Evolutionary conservation across 768 basidiomycete genomes (phyloP).

Genomic region (Rhizopogon vulgaris): DNA sequence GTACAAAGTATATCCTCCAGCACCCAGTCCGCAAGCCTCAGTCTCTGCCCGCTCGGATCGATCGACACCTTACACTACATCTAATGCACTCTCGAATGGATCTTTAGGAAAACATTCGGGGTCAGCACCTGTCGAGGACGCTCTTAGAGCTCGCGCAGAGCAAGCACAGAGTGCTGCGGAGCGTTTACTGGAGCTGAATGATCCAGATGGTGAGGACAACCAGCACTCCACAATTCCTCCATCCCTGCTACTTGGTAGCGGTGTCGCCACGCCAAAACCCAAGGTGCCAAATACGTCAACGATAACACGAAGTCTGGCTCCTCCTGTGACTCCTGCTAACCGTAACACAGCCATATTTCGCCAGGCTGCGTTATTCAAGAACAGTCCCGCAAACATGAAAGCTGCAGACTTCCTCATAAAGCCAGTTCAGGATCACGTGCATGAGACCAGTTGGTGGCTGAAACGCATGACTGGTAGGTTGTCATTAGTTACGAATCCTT

Average conservation of each 20-base stretch:
- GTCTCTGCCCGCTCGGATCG: conserved; percentile 49
- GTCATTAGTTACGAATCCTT: not conserved
- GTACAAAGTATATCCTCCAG: conserved; percentile 43
- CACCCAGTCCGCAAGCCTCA: conserved; percentile 37
- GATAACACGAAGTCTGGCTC: conserved; percentile 21
- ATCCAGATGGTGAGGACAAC: conserved; percentile 60
- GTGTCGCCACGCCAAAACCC: conserved; percentile 32
- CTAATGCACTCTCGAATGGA: conserved; percentile 53
- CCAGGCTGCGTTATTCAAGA: conserved; percentile 74
- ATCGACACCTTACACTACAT: conserved; percentile 43
- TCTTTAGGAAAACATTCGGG: conserved; percentile 39
- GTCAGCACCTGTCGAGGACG: conserved; percentile 69
- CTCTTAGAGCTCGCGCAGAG: conserved; percentile 77
- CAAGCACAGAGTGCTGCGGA: conserved; percentile 94
- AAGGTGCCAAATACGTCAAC: conserved; percentile 31
- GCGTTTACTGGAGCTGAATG: conserved; percentile 78
- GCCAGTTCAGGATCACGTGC: conserved; percentile 57
- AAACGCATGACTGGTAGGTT: conserved; percentile 66
- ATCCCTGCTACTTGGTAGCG: conserved; percentile 43
- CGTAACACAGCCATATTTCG: conserved; percentile 54
- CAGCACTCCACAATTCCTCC: conserved; percentile 49
- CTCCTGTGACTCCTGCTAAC: conserved; percentile 63
- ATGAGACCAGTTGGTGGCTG: conserved; percentile 81
- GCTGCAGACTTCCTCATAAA: conserved; percentile 57
- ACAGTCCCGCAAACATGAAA: conserved; percentile 63